Evolutionary conservation across 176 grass and related monocot genomes (phyloP), one percentile per base, ranked within the genome.

Genomic region (Hyparrhenia diplandra): DNA sequence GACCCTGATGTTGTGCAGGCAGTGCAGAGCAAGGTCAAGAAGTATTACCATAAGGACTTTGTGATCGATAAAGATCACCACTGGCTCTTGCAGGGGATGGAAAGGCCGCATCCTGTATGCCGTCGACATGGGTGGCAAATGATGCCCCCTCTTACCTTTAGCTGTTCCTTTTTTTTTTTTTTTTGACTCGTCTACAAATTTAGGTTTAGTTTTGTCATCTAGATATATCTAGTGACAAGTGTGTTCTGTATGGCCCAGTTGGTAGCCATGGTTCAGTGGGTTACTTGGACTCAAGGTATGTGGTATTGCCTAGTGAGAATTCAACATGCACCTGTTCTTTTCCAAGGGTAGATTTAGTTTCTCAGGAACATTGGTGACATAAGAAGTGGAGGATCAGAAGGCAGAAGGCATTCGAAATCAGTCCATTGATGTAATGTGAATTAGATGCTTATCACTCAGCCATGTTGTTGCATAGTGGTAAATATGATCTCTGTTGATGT

Each of bases 61-160:
- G 88, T 95, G 69, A 74, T 95, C 6, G 90, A 95, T 65, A 12
- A 78, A 40, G 90, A 95, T 95, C 82, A 95, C 59, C 41, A 77
- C 18, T 95, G 93, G 93, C 86, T 95, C 59, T 80, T 95, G 83
- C 93, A 95, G 49, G 93, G n/a, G 93, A 39, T 95, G 93, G 93
- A 95, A 95, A 58, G 93, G 93, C 12, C 93, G 93, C 37, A 92
- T 95, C 60, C 82, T 95, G 18, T 82, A 28, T n/a, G 90, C 84
- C 49, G 46, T 92, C 93, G 1, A 64, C 93, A 43, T 95, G 93
- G 93, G 78, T 64, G 72, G 66, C 85, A 69, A 88, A 80, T 4
- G 82, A 90, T 74, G 73, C 83, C 66, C 6, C 31, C 24, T 77
- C 73, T n/a, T 83, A 86, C 11, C 34, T 49, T 69, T 90, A 90